Percentiles rank a stretch among this genome's conserved stretches.
phyloP scores from a whole-genome alignment of 208 protist genomes.

The Trypanosoma congolense region DNA sequence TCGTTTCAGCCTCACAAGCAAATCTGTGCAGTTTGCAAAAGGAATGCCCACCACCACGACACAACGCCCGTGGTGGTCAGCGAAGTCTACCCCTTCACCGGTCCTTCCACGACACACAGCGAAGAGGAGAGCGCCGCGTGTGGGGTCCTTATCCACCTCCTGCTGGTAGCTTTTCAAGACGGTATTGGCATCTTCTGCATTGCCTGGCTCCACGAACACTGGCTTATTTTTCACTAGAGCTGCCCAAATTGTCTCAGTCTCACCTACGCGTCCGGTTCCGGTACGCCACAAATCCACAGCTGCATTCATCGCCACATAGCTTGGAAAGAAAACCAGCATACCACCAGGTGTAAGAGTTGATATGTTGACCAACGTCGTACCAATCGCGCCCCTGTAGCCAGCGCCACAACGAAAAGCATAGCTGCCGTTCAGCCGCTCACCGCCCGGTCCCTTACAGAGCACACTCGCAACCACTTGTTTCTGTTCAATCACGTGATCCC shows the following conservation, averaged over 20 bases:
- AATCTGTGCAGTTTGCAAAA: slow-evolving; percentile 87
- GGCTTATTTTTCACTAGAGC: slow-evolving; percentile 73
- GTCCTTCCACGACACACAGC: slow-evolving; percentile 97
- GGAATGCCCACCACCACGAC: slow-evolving; percentile 95
- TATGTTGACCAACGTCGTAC: slow-evolving; percentile 86
- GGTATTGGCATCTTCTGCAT: slow-evolving; percentile 38
- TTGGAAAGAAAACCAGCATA: slow-evolving; percentile 97
- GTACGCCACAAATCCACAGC: slow-evolving; percentile 73
- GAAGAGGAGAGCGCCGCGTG: slow-evolving; percentile 89
- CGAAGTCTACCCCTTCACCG: slow-evolving; percentile 97
- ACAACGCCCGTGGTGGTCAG: slow-evolving; percentile 91
- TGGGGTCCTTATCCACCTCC: slow-evolving; percentile 42
- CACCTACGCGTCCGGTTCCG: slow-evolving; percentile 28
- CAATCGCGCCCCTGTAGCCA: slow-evolving; percentile 76
- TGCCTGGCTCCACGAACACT: slow-evolving; percentile 82
- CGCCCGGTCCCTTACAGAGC: slow-evolving; percentile 59
- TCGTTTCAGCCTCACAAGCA: slow-evolving; percentile 83
- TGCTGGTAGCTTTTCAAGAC: slow-evolving; percentile 71
- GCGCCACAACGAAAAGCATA: slow-evolving; percentile 72
- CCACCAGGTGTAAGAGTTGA: slow-evolving; percentile 89
- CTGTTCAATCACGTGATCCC: slow-evolving; percentile 89
- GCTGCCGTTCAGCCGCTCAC: slow-evolving; percentile 75
- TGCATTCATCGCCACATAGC: slow-evolving; percentile 75
- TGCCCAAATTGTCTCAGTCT: slow-evolving; percentile 66
- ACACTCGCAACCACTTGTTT: slow-evolving; percentile 66